phyloP scores from a whole-genome alignment of 1,284 basidiomycete genomes.

The Schizophyllum commune region DNA sequence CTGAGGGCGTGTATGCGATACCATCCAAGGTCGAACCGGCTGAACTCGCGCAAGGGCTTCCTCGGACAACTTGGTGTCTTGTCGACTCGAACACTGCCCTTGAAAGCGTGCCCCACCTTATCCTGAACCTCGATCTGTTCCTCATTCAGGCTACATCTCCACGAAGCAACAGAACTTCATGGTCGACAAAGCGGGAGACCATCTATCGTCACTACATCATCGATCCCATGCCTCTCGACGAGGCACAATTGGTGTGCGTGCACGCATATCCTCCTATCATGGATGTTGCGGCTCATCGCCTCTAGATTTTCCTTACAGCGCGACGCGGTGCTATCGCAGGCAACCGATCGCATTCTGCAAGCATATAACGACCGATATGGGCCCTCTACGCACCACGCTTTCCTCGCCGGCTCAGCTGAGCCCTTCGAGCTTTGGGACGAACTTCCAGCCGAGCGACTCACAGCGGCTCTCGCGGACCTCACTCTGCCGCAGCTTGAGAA shows the following conservation, averaged over 20 bases:
- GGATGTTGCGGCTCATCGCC: not conserved
- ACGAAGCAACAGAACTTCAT: not conserved
- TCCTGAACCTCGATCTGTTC: not conserved
- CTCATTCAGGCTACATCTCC: not conserved
- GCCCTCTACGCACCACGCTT: too few species aligned
- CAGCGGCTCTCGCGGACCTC: too few species aligned
- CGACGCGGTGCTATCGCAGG: too few species aligned
- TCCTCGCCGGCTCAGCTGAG: too few species aligned
- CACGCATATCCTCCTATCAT: not conserved
- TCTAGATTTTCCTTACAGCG: not conserved
- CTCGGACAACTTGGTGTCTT: not conserved
- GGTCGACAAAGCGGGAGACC: not conserved
- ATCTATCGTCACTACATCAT: not conserved
- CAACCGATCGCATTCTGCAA: not conserved
- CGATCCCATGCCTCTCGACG: not conserved
- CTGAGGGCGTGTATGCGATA: not conserved
- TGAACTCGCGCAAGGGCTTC: not conserved
- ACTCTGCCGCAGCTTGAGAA: too few species aligned
- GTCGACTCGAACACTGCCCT: not conserved
- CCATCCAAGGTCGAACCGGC: not conserved
- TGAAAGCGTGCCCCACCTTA: not conserved
- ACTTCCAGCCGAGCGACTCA: too few species aligned
- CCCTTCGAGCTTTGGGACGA: too few species aligned
- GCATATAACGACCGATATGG: not conserved
- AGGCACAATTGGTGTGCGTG: not conserved